Percentiles rank a stretch among this genome's conserved stretches.
Evolutionary conservation across 225 moss, liverwort and hornwort genomes (phyloP).

Genomic region (Anthoceros angustus): DNA sequence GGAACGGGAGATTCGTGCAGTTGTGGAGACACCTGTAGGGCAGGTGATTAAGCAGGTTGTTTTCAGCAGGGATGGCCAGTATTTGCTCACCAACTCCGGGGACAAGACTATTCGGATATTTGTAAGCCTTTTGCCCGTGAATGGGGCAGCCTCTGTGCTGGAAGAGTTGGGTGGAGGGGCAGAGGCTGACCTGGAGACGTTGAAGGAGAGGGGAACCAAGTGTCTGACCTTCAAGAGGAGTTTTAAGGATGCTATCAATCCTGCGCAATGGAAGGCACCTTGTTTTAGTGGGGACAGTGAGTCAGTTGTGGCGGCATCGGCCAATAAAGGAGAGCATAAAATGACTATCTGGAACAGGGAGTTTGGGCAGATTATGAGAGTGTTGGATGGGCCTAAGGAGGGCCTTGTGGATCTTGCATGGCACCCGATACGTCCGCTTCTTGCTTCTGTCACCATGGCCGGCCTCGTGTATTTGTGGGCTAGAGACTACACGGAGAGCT

Average conservation of each 20-base stretch:
- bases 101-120: conserved; percentile 89
- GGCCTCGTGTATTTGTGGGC: conserved; percentile 93
- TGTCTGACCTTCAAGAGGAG: conserved; percentile 71
- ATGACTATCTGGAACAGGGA: conserved; percentile 98
- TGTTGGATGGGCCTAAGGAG: conserved; percentile 96
- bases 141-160: conserved; percentile 26
- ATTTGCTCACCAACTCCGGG: conserved; percentile 81
- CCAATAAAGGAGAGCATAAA: conserved; percentile 98
- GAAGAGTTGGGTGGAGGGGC: conserved; percentile 27
- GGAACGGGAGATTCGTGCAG: conserved; percentile 44
- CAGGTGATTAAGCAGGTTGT: conserved; percentile 83
- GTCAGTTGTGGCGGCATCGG: conserved; percentile 90
- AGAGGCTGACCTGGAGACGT: conserved; percentile 9
- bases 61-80: conserved; percentile 87
- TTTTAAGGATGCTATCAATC: conserved; percentile 87
- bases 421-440: conserved; percentile 95
- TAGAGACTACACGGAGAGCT: conserved; percentile 95
- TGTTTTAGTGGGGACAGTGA: conserved; percentile 98
- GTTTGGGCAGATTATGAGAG: conserved; percentile 90
- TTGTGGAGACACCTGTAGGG: conserved; percentile 66
- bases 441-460: conserved; percentile 90
- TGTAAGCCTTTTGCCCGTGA: conserved; percentile 59
- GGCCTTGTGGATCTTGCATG: conserved; percentile 91
- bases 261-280: conserved; percentile 96
- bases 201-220: conserved; percentile 31